Base-by-base conservation (phyloP, 1,284 basidiomycete species). In the Cutaneotrichosporon sp. region DNA sequence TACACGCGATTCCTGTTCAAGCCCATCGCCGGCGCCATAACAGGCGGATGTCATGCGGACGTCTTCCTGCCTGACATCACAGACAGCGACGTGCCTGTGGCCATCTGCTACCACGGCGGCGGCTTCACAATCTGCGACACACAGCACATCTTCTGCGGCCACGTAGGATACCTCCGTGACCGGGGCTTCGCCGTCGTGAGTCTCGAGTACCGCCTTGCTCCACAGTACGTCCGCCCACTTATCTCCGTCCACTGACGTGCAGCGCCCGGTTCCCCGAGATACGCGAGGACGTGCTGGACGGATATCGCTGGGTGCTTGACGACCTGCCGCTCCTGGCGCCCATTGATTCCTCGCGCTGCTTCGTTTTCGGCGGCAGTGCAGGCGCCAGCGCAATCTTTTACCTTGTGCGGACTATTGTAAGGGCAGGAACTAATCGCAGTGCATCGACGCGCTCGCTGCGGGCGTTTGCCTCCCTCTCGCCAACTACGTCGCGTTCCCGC, bases 1-100 rank as follows among this genome's bases (percentile, higher is more conserved):
- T 49, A 49, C 47, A 49, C 23, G 4, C 47, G 38, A 26, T 12
- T 33, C 47, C 47, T 49, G 13, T 49, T 49, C 47, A 49, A 49
- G 39, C 39, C 40, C 30, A 21, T 49, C 15, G 12, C 12, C 12
- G 17, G 14, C 4, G 26, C 26, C 30, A 33, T 20, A 20, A 39
- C 37, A 14, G 47, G 47, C 30, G 47, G 47, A 18, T 49, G 47
- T 30, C 38, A 49, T 30, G 47, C 47, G 8, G 47, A 49, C 38
- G 47, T 49, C 17, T 38, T 41, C 18, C 26, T 41, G 38, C 47
- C 39, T 3, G 39, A 23, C 33, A 33, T 26, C 26, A 30, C 14
- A 8, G n/a, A 15, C 10, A 14, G 3, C 13, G 17, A 23, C 39
- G n/a, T n/a, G 38, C 38, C 47, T 9, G 47, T 49, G n/a, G 47